phyloP scores from a whole-genome alignment of 257 asterid genomes.

The Jacaranda copaia region DNA sequence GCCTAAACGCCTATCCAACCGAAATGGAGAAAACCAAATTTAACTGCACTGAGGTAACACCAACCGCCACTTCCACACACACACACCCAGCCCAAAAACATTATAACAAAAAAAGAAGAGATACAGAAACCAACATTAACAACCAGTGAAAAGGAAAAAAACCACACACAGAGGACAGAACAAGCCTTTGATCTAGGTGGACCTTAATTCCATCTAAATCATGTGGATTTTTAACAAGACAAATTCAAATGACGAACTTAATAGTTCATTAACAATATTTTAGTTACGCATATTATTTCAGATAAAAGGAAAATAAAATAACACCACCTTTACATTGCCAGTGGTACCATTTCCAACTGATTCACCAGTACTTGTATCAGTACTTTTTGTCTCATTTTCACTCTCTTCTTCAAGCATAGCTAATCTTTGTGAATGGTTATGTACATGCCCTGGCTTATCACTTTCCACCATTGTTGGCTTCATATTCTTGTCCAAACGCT shows the following conservation, averaged over 20 bases:
- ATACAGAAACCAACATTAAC: background rate
- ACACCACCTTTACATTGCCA: slow-evolving; percentile 50
- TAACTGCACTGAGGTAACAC: background rate
- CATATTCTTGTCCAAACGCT: slow-evolving; percentile 53
- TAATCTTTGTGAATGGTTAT: slow-evolving; percentile 50
- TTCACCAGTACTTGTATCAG: slow-evolving; percentile 60
- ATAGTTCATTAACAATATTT: slow-evolving; percentile 6
- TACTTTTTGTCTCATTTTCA: slow-evolving; percentile 66
- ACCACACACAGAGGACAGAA: background rate
- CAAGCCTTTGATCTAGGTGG: slow-evolving; percentile 7
- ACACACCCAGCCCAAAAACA: background rate
- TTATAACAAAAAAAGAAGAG: background rate
- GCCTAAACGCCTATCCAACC: background rate
- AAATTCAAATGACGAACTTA: slow-evolving; percentile 15
- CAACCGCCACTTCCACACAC: background rate
- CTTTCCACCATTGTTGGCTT: slow-evolving; percentile 51
- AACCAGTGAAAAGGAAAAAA: slow-evolving; percentile 9
- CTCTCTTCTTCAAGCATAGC: slow-evolving; percentile 78
- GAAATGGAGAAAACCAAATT: slow-evolving; percentile 4
- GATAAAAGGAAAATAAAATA: slow-evolving; percentile 28
- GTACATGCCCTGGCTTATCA: slow-evolving; percentile 51
- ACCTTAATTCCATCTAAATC: background rate
- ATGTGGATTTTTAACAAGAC: slow-evolving; percentile 26
- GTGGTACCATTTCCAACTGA: slow-evolving; percentile 50
- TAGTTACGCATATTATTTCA: slow-evolving; percentile 6